Evolutionary conservation across 371 early-diverging fungal genomes (phyloP).

Genomic region (Mortierella sp.): DNA sequence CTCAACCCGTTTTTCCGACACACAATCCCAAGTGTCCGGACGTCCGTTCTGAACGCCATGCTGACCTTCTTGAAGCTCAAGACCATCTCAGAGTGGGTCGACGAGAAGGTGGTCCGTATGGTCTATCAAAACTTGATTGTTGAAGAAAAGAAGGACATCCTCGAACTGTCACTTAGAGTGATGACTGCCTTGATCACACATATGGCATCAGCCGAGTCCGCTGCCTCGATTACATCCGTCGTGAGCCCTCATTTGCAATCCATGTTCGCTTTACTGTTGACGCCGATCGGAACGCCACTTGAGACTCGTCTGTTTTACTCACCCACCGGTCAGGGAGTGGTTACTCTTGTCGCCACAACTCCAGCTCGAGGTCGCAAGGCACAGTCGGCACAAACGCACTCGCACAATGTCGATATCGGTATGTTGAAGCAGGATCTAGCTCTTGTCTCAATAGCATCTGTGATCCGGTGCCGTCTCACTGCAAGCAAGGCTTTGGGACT

Average conservation of each 20-base stretch:
- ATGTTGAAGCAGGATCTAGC: slow-evolving; percentile 95
- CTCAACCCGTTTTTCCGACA: slow-evolving; percentile 96
- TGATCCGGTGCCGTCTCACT: slow-evolving; percentile 86
- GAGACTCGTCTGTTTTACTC: slow-evolving; percentile 77
- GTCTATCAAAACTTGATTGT: slow-evolving; percentile 93
- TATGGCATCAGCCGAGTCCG: slow-evolving; percentile 24
- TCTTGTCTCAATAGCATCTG: slow-evolving; percentile 79
- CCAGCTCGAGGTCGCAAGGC: slow-evolving; percentile 40
- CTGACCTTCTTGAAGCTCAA: slow-evolving; percentile 81
- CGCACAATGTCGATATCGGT: slow-evolving; percentile 87
- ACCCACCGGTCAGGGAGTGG: slow-evolving; percentile 60
- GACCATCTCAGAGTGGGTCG: slow-evolving; percentile 80
- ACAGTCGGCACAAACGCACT: slow-evolving; percentile 32
- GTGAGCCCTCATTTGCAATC: slow-evolving; percentile 38
- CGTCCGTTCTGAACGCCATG: slow-evolving; percentile 88
- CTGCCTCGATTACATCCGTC: slow-evolving; percentile 25
- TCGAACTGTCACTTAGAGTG: slow-evolving; percentile 74
- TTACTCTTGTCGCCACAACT: slow-evolving; percentile 10
- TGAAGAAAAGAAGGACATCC: slow-evolving; percentile 83
- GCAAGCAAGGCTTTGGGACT: slow-evolving; percentile 87
- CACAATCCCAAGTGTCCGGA: slow-evolving; percentile 88
- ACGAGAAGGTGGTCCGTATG: slow-evolving; percentile 79
- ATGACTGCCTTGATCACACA: slow-evolving; percentile 75
- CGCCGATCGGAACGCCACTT: slow-evolving; percentile 86
- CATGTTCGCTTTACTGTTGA: slow-evolving; percentile 69